Evolutionary conservation across 129 eudicot genomes (phyloP).

Genomic region (Sambucus nigra): DNA sequence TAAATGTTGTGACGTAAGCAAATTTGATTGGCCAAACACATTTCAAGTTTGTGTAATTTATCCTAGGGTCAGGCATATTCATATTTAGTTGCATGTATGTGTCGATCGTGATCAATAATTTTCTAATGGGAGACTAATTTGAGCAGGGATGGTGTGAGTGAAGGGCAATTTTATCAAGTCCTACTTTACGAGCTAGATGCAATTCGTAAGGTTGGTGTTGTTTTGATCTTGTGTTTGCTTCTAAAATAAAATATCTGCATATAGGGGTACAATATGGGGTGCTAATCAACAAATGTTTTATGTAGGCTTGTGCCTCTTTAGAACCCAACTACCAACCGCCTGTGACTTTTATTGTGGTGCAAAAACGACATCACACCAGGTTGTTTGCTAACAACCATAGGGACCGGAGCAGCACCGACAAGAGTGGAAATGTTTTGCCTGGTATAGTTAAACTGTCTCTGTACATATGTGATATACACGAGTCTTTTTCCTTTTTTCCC

Average conservation of each 20-base stretch:
- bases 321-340: conserved; percentile 74
- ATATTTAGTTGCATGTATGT: too few relatives aligned
- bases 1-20: too few relatives aligned
- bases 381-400: conserved; percentile 60
- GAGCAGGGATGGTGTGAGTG: conserved; percentile 66
- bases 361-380: conserved; percentile 61
- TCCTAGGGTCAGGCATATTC: too few relatives aligned
- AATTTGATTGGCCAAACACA: too few relatives aligned
- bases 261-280: neutral
- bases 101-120: neutral
- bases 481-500: too few relatives aligned
- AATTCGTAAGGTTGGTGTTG: conserved; percentile 40
- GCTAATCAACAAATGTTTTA: neutral
- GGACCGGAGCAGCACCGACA: conserved; percentile 57
- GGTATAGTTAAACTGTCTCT: conserved; percentile 20
- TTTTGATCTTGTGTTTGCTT: neutral
- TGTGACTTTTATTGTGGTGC: conserved; percentile 59
- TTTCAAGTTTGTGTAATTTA: too few relatives aligned
- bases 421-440: conserved; percentile 62
- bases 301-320: conserved; percentile 70
- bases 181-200: conserved; percentile 63
- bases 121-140: neutral
- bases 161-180: conserved; percentile 73
- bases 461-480: conserved; percentile 1
- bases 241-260: neutral